A percentile compares a stretch with the other conserved stretches of the same genome.
These are phyloP conservation scores for Blepharisma japonicum DNA, from an alignment of 73 alveolate species.

Conservation along the genomic window DNA sequence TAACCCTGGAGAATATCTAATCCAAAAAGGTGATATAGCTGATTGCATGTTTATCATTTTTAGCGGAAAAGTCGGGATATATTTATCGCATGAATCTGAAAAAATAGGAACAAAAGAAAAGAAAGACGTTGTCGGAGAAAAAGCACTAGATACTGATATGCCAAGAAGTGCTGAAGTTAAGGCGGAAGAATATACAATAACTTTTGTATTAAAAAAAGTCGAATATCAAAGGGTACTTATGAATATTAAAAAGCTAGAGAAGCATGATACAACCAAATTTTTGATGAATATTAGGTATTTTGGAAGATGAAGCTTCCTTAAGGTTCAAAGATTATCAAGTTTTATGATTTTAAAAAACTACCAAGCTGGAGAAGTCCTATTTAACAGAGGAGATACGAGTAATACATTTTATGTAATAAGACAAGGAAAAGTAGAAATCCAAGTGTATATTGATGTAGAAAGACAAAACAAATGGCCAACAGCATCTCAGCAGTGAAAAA, in stretches of 20 bases:
- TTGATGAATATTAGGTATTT: background rate
- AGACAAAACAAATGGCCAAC: background rate
- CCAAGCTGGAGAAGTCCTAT: background rate
- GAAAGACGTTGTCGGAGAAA: conserved; percentile 13
- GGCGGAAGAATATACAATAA: background rate
- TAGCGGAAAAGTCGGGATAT: background rate
- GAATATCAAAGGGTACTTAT: conserved; percentile 4
- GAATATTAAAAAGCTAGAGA: conserved; percentile 15
- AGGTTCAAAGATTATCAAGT: background rate
- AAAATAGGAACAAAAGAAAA: background rate
- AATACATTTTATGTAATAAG: background rate
- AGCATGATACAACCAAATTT: background rate
- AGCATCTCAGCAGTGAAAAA: background rate
- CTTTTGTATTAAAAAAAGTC: background rate
- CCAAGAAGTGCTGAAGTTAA: conserved; percentile 18
- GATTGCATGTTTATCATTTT: conserved; percentile 2
- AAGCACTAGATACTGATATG: background rate
- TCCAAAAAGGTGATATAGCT: conserved; percentile 18
- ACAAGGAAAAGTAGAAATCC: conserved; percentile 26
- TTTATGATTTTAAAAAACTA: background rate
- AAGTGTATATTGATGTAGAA: background rate
- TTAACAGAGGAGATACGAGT: conserved; percentile 8
- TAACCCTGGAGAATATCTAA: background rate
- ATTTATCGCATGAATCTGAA: conserved; percentile 1
- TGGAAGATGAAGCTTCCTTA: background rate